Conservation (phyloP, 2,329 filamentous ascomycete genomes). For the Oidium heveae region DNA sequence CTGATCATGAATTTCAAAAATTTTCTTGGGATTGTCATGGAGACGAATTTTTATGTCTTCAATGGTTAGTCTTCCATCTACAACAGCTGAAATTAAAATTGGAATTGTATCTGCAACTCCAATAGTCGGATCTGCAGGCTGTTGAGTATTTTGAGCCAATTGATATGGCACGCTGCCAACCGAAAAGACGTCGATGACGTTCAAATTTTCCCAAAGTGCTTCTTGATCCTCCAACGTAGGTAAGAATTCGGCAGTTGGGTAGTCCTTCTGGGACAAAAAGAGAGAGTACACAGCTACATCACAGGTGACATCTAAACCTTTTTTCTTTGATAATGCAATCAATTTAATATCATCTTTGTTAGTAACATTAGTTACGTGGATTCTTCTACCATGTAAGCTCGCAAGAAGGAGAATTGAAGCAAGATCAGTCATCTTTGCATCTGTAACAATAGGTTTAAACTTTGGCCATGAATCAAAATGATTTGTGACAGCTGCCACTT, state of each 20-base stretch:
- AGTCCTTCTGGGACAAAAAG: constrained; percentile 48
- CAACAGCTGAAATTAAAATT: constrained; percentile 48
- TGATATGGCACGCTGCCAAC: constrained; percentile 59
- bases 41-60: constrained; percentile 47
- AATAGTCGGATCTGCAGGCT: constrained; percentile 29
- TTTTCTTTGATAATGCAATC: constrained; percentile 54
- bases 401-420: constrained; percentile 59
- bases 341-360: constrained; percentile 56
- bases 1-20: constrained; percentile 65
- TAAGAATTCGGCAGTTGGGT: constrained; percentile 37
- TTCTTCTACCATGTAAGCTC: constrained; percentile 51
- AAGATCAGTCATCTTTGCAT: constrained; percentile 56
- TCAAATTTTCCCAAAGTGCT: constrained; percentile 49
- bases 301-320: constrained; percentile 61
- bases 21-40: constrained; percentile 55
- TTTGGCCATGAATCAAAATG: constrained; percentile 58
- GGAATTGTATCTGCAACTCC: constrained; percentile 53
- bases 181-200: constrained; percentile 54
- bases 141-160: constrained; percentile 30
- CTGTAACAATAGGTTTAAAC: constrained; percentile 58
- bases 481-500: constrained; percentile 52
- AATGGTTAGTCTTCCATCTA: constrained; percentile 45
- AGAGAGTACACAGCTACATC: constrained; percentile 61
- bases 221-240: constrained; percentile 43
- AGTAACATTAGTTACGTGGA: constrained; percentile 61